Conservation (phyloP, 2,329 filamentous ascomycete genomes). For the Venturia effusa region DNA sequence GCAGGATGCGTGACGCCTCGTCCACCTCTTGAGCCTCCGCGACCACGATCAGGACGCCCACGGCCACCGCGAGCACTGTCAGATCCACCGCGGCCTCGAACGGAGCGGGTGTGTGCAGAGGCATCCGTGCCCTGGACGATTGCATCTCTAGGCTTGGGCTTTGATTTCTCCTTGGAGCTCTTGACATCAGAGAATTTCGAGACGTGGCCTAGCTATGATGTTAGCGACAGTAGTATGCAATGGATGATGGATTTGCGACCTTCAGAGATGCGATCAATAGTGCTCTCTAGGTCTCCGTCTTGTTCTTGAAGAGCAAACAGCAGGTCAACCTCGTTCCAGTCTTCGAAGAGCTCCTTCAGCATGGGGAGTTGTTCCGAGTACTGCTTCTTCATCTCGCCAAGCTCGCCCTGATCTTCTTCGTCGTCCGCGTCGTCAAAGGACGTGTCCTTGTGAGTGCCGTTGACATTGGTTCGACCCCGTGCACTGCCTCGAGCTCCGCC, state of each 20-base stretch:
- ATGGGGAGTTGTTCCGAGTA: slow-evolving; percentile 68
- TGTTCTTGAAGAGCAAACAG: slow-evolving; percentile 87
- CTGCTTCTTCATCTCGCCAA: slow-evolving; percentile 84
- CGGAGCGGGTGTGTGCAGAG: slow-evolving; percentile 17
- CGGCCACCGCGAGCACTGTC: slow-evolving; percentile 49
- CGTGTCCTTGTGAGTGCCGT: slow-evolving; percentile 47
- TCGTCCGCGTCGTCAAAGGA: slow-evolving; percentile 47
- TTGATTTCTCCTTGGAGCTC: slow-evolving; percentile 69
- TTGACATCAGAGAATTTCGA: slow-evolving; percentile 79
- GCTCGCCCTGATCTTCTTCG: slow-evolving; percentile 62
- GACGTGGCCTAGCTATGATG: slow-evolving; percentile 50
- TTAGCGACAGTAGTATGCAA: slow-evolving; percentile 7
- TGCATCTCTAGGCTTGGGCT: slow-evolving; percentile 63
- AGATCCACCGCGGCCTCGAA: slow-evolving; percentile 48
- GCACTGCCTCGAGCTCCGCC: slow-evolving; percentile 47
- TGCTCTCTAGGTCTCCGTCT: slow-evolving; percentile 60
- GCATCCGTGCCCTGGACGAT: slow-evolving; percentile 43
- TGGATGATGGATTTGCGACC: slow-evolving; percentile 39
- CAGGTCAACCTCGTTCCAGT: slow-evolving; percentile 92
- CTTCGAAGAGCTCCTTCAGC: slow-evolving; percentile 86
- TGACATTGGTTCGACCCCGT: slow-evolving; percentile 40
- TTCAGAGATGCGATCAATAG: slow-evolving; percentile 70
- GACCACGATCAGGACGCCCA: slow-evolving; percentile 48
- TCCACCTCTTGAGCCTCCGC: slow-evolving; percentile 41
- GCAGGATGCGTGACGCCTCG: slow-evolving; percentile 49